Conservation (phyloP, 257 asterid species). For the Mentha longifolia region DNA sequence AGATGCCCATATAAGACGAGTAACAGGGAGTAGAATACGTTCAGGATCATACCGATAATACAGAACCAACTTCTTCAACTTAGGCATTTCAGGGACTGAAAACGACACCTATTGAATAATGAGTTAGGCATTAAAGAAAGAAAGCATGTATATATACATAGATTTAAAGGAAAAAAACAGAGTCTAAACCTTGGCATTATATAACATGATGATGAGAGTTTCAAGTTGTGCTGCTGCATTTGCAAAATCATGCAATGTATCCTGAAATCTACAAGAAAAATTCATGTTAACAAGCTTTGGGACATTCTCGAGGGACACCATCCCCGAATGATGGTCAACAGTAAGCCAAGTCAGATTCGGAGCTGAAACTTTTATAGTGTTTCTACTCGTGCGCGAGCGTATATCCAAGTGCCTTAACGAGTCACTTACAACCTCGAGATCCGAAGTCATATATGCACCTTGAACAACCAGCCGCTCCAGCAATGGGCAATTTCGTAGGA, state of each 20-base stretch:
- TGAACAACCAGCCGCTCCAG: no score
- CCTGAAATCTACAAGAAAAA: not conserved
- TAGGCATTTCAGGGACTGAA: constrained; percentile 11
- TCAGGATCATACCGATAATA: not conserved
- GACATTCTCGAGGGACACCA: not conserved
- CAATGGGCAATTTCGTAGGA: no score
- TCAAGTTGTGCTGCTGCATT: not conserved
- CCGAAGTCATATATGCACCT: no score
- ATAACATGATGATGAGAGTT: not conserved
- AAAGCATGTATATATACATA: not conserved
- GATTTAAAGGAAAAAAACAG: not conserved
- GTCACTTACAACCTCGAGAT: no score
- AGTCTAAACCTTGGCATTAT: not conserved
- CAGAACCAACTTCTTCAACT: constrained; percentile 11
- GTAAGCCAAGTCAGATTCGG: not conserved
- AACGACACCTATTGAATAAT: not conserved
- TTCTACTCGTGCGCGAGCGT: no score
- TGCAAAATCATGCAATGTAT: not conserved
- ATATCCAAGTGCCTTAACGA: no score
- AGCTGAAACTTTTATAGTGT: not conserved
- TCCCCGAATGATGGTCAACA: not conserved
- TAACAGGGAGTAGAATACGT: not conserved
- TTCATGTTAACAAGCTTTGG: not conserved
- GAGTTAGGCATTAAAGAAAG: not conserved
- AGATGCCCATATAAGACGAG: not conserved